Percentiles rank a stretch among this genome's conserved stretches.
phyloP scores from a whole-genome alignment of 495 filamentous ascomycete genomes.

The Hypoxylon intermedium region DNA sequence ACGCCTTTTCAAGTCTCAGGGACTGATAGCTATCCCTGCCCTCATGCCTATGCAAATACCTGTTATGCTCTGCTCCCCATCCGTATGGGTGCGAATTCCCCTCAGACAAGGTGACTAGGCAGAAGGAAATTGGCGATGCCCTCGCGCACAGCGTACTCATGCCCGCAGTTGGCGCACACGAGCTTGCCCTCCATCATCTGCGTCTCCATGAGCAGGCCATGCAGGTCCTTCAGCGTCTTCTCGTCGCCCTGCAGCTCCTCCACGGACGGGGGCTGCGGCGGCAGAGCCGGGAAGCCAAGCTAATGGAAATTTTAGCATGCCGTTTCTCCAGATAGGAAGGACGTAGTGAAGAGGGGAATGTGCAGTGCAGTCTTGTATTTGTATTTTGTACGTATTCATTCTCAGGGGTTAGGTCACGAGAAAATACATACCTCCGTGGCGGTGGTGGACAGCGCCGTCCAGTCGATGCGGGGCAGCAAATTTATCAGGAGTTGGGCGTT shows the following conservation, averaged over 20 bases:
- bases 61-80: neutral
- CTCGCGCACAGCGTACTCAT: slow-evolving; percentile 91
- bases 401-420: neutral
- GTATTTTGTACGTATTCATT: neutral
- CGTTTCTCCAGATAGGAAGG: too few species aligned
- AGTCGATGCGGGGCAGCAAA: slow-evolving; percentile 86
- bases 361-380: too few species aligned
- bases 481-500: slow-evolving; percentile 80
- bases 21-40: too few species aligned
- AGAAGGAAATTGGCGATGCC: slow-evolving; percentile 96
- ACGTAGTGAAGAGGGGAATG: too few species aligned
- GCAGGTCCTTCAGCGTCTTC: slow-evolving; percentile 75
- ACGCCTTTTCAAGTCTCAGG: slow-evolving; percentile 16
- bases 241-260: slow-evolving; percentile 68
- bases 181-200: slow-evolving; percentile 85
- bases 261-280: slow-evolving; percentile 63
- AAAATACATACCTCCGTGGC: slow-evolving; percentile 74
- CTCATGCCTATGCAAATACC: neutral
- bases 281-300: slow-evolving; percentile 82
- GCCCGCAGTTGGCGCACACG: slow-evolving; percentile 88
- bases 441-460: slow-evolving; percentile 75
- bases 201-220: slow-evolving; percentile 86
- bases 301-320: slow-evolving; percentile 3
- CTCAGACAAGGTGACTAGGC: slow-evolving; percentile 83
- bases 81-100: neutral